Evolutionary conservation across 768 basidiomycete genomes (phyloP), one percentile per base, ranked within the genome.

Genomic region (Phaffia australis): DNA sequence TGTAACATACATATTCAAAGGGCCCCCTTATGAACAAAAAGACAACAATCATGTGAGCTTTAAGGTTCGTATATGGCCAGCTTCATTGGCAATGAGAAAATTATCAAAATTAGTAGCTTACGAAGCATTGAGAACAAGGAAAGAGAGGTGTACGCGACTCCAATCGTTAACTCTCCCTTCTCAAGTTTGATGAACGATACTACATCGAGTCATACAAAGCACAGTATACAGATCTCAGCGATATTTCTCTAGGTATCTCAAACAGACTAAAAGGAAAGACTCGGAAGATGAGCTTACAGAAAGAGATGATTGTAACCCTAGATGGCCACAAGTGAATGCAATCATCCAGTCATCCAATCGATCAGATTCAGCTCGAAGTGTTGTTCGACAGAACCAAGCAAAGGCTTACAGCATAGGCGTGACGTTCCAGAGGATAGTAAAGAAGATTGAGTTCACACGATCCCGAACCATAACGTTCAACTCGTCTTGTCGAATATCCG

Each of bases 121-220:
- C 86, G 84, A 3, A 95, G 80, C 91, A 95, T 91, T 56, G 80
- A 80, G 76, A 94, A 94, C 52, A 94, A 75, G 0, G 89, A 83
- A 47, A 95, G 87, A 0, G 89, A 85, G 54, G 92, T 94, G 73
- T 94, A 94, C 0, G 93, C 92, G 21, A 84, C 81, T 11, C 86
- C 80, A 58, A 92, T 80, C 0, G 88, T 87, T 56, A 98, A 75
- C 73, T 87, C 78, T 0, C 87, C 87, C 70, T 81, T 83, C 69
- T 83, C 77, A 30, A 92, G 83, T 69, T 83, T 90, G 23, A 80
- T 48, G 56, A 64, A 69, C 3, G n/a, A 64, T 71, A 83, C 35
- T 42, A 11, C 11, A 42, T 42, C 11, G 11, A 11, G 11, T 42
- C 11, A 11, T 42, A 42, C 35, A 42, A 42, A 42, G 35, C 35